These are phyloP conservation scores for Claviceps sp. DNA, from an alignment of 2,329 filamentous ascomycete genomes.

Conservation along the genomic window DNA sequence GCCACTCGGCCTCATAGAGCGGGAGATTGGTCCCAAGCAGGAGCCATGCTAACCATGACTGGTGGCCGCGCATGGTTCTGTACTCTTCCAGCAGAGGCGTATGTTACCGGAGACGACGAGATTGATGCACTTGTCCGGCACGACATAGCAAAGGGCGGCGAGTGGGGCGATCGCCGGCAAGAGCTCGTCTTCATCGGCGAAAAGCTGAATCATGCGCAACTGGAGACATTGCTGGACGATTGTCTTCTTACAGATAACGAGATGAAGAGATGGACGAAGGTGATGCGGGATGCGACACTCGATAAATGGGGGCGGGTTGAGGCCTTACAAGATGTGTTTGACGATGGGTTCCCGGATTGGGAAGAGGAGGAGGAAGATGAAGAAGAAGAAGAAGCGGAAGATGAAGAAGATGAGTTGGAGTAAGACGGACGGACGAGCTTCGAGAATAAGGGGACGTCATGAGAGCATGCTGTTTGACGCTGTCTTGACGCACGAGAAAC, in stretches of 20 bases:
- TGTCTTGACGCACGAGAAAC: background rate
- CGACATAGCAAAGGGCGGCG: slow-evolving; percentile 38
- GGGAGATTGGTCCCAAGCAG: slow-evolving; percentile 51
- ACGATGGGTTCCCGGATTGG: slow-evolving; percentile 48
- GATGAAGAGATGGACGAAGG: slow-evolving; percentile 36
- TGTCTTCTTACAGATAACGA: slow-evolving; percentile 51
- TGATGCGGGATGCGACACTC: slow-evolving; percentile 32
- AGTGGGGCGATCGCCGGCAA: slow-evolving; percentile 58
- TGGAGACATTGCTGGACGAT: slow-evolving; percentile 41
- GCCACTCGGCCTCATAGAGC: slow-evolving; percentile 41
- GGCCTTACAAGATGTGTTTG: slow-evolving; percentile 35
- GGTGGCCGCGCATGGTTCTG: slow-evolving; percentile 47
- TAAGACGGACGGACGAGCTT: slow-evolving; percentile 6
- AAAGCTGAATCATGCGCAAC: slow-evolving; percentile 36
- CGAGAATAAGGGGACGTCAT: slow-evolving; percentile 14
- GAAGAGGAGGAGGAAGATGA: slow-evolving; percentile 28
- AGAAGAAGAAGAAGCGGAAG: slow-evolving; percentile 18
- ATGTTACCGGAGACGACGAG: slow-evolving; percentile 32
- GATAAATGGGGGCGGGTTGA: slow-evolving; percentile 28
- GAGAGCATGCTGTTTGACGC: slow-evolving; percentile 6
- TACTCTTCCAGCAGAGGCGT: slow-evolving; percentile 38
- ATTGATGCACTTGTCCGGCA: slow-evolving; percentile 34
- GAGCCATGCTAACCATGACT: slow-evolving; percentile 47
- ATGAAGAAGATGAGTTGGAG: slow-evolving; percentile 5
- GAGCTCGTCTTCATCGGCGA: slow-evolving; percentile 66